These are phyloP conservation scores for Talaromyces borbonicus DNA, from an alignment of 495 filamentous ascomycete genomes.

Conservation along the genomic window DNA sequence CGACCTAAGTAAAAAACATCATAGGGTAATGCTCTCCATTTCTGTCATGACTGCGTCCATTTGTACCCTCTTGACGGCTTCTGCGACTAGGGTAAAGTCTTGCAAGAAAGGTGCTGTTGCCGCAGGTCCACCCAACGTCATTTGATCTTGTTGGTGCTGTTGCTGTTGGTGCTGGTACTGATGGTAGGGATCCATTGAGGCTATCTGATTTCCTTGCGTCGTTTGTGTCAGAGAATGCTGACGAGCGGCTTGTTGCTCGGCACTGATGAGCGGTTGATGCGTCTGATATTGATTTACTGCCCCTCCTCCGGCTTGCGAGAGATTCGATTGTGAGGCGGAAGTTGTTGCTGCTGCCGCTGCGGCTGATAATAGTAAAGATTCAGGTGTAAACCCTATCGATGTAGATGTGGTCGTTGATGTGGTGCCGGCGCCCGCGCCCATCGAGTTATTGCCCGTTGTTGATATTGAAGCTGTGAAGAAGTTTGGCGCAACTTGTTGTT, in stretches of 20 bases:
- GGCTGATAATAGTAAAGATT: background rate
- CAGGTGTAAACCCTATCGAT: background rate
- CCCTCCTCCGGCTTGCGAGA: too few species aligned
- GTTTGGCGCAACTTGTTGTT: slow-evolving; percentile 1
- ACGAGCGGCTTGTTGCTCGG: background rate
- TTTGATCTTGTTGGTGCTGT: slow-evolving; percentile 5
- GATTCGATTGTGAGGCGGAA: too few species aligned
- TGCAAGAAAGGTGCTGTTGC: slow-evolving; percentile 54
- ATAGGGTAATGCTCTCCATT: slow-evolving; percentile 46
- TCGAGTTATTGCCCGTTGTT: background rate
- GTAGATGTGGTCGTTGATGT: slow-evolving; percentile 10
- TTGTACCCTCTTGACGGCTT: slow-evolving; percentile 88
- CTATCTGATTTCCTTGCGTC: background rate
- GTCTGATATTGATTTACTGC: too few species aligned
- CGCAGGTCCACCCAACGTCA: slow-evolving; percentile 35
- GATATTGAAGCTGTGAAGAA: slow-evolving; percentile 3
- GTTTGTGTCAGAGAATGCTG: background rate
- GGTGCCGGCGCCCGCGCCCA: background rate
- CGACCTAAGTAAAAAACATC: background rate
- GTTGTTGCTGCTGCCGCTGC: background rate
- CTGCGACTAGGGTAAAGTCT: slow-evolving; percentile 82
- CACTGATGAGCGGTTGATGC: background rate
- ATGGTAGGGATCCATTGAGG: too few species aligned
- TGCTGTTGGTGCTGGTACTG: too few species aligned
- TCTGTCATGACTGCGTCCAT: slow-evolving; percentile 81